A percentile compares a stretch with the other conserved stretches of the same genome.
Conservation (phyloP, 2,329 filamentous ascomycete genomes). For the Zymoseptoria brevis region DNA sequence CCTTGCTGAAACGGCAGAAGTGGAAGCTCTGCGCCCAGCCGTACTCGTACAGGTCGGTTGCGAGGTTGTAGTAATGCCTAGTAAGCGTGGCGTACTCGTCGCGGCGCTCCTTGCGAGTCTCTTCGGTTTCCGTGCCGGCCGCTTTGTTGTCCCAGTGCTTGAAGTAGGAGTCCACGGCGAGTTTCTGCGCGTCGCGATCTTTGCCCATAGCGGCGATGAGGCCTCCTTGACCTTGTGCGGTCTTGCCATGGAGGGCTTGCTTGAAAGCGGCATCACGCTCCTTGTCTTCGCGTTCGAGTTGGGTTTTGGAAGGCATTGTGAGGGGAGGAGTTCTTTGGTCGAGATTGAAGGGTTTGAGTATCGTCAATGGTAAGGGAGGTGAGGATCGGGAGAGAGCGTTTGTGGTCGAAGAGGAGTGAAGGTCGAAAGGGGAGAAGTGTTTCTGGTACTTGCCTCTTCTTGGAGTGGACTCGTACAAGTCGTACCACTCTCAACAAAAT, state of each 20-base stretch:
- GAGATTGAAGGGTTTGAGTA: neutral
- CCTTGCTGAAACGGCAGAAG: conserved; percentile 85
- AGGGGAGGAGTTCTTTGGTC: conserved; percentile 44
- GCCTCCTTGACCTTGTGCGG: conserved; percentile 71
- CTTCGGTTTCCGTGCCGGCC: conserved; percentile 71
- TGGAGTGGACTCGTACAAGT: neutral
- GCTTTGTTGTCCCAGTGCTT: conserved; percentile 91
- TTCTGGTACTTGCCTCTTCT: neutral
- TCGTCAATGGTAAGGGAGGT: neutral
- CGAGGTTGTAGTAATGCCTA: conserved; percentile 58
- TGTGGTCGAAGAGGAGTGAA: neutral
- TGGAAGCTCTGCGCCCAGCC: conserved; percentile 96
- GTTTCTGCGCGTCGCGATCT: conserved; percentile 67
- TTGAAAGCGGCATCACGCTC: conserved; percentile 64
- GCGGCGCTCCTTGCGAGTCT: conserved; percentile 65
- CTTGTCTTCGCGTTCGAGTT: conserved; percentile 35
- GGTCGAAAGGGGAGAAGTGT: neutral
- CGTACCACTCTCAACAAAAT: neutral
- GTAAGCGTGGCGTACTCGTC: conserved; percentile 90
- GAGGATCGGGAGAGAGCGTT: neutral
- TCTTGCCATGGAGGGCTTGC: conserved; percentile 65
- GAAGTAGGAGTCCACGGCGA: conserved; percentile 85
- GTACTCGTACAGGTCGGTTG: conserved; percentile 54
- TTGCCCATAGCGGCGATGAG: conserved; percentile 81
- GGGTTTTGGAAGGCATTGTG: conserved; percentile 19